Conservation (phyloP, 2,329 filamentous ascomycete species). For the Cladosporium sp. region DNA sequence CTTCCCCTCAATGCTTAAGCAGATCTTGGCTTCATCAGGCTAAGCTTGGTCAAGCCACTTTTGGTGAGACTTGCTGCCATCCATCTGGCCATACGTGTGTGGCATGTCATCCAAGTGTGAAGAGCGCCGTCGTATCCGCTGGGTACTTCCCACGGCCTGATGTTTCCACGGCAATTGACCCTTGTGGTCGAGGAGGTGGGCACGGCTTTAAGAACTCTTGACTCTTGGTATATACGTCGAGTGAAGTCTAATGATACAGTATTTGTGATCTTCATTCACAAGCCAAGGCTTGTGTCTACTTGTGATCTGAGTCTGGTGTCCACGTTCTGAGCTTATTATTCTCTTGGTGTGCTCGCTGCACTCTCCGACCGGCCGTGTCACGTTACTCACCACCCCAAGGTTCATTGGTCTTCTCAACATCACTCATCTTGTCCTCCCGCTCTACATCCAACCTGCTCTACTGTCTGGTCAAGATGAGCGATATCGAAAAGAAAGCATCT, state of each 20-base stretch:
- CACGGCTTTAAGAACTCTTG: too few relatives aligned
- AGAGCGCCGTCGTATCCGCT: not conserved
- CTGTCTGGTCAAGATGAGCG: constrained; percentile 4
- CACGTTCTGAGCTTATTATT: not conserved
- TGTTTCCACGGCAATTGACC: not conserved
- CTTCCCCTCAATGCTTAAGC: not conserved
- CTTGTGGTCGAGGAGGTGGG: too few relatives aligned
- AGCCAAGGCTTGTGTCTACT: not conserved
- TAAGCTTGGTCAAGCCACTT: not conserved
- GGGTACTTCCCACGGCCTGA: not conserved
- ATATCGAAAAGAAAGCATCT: constrained; percentile 14
- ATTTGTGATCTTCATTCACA: not conserved
- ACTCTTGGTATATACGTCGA: too few relatives aligned
- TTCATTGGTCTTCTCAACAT: not conserved
- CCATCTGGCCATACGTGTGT: not conserved
- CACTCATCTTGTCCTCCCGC: not conserved
- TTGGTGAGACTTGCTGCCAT: not conserved
- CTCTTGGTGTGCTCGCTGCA: not conserved
- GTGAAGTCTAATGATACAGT: too few relatives aligned
- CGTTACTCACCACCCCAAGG: too few relatives aligned
- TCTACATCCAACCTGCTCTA: not conserved
- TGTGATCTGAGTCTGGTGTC: not conserved
- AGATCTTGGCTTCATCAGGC: constrained; percentile 1
- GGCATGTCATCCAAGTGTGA: not conserved
- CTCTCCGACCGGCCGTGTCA: not conserved